Base-by-base conservation (phyloP, 1,284 basidiomycete genomes). In the Ceratobasidium sp. region DNA sequence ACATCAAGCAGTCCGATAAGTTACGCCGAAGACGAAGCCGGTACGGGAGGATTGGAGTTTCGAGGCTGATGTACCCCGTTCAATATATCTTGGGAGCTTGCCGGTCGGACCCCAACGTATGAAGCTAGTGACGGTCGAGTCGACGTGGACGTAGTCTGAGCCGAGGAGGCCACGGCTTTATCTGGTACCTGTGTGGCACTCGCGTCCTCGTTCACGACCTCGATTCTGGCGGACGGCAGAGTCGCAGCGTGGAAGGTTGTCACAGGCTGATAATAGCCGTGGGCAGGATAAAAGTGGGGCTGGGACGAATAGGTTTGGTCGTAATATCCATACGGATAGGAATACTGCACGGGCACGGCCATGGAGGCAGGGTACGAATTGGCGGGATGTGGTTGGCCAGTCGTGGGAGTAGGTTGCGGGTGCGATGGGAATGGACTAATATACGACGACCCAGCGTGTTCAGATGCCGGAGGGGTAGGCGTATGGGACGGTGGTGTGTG, bases 251-350 rank as follows among this genome's bases (percentile, higher is more conserved):
- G 72, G 26, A 63, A 75, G 6, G 72, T 64, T 13, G 72, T 61
- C n/a, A 75, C 28, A 23, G 60, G 60, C 13, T 58, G 60, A 23
- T 75, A 75, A 51, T 64, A 75, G 13, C 60, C 72, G 23, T 75
- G 72, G 18, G 72, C 72, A 26, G 72, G 46, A 39, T 51, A 75
- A 23, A 75, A 75, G 15, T 64, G 61, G 40, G 72, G 44, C 42
- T 75, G 72, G 3, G 42, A 2, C 13, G 44, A 39, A n/a, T 64
- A 64, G 1, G 44, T 44, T n/a, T 49, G 42, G 4, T 64, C 46
- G 46, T 53, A 75, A n/a, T 23, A 33, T 5, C 13, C 26, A 51
- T 75, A 75, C 1, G 72, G 18, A 33, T 75, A 75, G 0, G 72
- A 49, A 39, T 75, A 63, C 42, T 63, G 72, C 13, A 63, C 46